These are phyloP conservation scores for Cylindrotheca fusiformis DNA, from an alignment of 108 stramenopile genomes.

Conservation along the genomic window DNA sequence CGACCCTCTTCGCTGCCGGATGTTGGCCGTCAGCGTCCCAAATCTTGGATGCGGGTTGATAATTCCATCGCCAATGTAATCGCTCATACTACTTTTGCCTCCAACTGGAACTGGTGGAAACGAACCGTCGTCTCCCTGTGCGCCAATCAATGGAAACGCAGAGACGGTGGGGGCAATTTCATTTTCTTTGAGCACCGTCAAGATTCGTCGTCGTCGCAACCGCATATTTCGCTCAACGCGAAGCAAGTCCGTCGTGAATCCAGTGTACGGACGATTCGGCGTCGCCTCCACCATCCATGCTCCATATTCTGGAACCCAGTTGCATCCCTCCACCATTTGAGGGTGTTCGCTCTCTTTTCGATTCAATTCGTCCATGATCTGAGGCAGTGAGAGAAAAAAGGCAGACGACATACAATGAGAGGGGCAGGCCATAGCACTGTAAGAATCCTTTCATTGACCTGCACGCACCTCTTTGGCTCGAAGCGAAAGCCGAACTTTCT, in stretches of 20 bases:
- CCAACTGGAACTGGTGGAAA: slow-evolving; percentile 73
- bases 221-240: slow-evolving; percentile 99
- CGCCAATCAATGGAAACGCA: slow-evolving; percentile 85
- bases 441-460: too few relatives aligned
- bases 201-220: slow-evolving; percentile 88
- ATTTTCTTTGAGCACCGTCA: slow-evolving; percentile 79
- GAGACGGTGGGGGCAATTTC: slow-evolving; percentile 95
- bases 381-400: slow-evolving; percentile 6
- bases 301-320: slow-evolving; percentile 97
- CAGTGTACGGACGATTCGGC: slow-evolving; percentile 90
- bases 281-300: slow-evolving; percentile 99
- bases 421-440: too few relatives aligned
- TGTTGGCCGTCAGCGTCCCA: slow-evolving; percentile 94
- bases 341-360: slow-evolving; percentile 64
- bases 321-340: slow-evolving; percentile 80
- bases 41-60: slow-evolving; percentile 99
- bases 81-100: slow-evolving; percentile 84
- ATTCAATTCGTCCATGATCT: slow-evolving; percentile 91
- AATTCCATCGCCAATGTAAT: slow-evolving; percentile 92
- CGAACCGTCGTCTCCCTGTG: slow-evolving; percentile 75
- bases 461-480: slow-evolving; percentile 78
- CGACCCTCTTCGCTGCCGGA: slow-evolving; percentile 85
- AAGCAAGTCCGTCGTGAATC: slow-evolving; percentile 89
- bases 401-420: too few relatives aligned
- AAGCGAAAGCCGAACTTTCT: slow-evolving; percentile 80